Evolutionary conservation across 305 asterid genomes (phyloP).

Genomic region (Fraxinus platypoda): DNA sequence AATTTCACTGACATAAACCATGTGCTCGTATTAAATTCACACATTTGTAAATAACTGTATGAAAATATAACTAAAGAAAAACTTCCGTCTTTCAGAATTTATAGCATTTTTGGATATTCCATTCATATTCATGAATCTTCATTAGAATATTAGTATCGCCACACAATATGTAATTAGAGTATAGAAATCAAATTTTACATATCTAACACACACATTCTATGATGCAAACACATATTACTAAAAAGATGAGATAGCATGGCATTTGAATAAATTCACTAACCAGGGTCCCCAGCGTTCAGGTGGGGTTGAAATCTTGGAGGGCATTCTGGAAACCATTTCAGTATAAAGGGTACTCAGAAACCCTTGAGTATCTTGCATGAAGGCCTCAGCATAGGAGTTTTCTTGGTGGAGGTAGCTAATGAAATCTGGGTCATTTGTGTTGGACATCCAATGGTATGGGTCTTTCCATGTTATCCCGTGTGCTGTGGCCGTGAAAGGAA

Average conservation of each 20-base stretch:
- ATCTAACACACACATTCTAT: not conserved
- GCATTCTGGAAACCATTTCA: constrained; percentile 78
- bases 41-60: not conserved
- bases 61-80: not conserved
- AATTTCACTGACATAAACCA: not conserved
- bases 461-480: constrained; percentile 73
- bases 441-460: constrained; percentile 86
- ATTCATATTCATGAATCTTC: not conserved
- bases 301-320: constrained; percentile 64
- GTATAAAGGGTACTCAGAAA: constrained; percentile 52
- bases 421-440: constrained; percentile 75
- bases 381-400: constrained; percentile 66
- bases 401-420: constrained; percentile 56
- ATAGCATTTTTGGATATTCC: not conserved
- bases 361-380: constrained; percentile 64
- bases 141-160: not conserved
- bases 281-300: constrained; percentile 90
- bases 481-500: constrained; percentile 58
- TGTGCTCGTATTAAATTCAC: not conserved
- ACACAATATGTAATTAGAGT: not conserved
- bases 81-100: not conserved
- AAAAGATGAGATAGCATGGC: not conserved
- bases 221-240: not conserved
- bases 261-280: constrained; percentile 36
- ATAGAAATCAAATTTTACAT: not conserved